Percentiles rank a stretch among this genome's conserved stretches.
Conservation (phyloP, 2,329 filamentous ascomycete genomes). For the Plenodomus biglobosus region DNA sequence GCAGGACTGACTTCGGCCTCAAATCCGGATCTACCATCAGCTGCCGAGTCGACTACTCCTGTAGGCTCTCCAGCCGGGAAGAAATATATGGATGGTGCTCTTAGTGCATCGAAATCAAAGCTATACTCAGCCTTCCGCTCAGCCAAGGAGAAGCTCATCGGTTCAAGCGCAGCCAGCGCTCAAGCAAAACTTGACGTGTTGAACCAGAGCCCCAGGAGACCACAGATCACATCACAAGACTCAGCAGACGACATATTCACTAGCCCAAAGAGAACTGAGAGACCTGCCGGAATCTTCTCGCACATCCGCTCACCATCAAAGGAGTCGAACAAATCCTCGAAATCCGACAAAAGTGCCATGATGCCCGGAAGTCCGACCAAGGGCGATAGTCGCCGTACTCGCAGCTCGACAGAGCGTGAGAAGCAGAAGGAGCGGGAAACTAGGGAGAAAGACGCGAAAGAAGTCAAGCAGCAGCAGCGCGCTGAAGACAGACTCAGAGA, state of each 20-base stretch:
- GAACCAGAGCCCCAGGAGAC: constrained; percentile 36
- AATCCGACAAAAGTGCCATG: constrained; percentile 27
- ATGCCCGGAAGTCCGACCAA: constrained; percentile 37
- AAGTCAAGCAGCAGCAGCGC: constrained; percentile 62
- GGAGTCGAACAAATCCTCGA: constrained; percentile 35
- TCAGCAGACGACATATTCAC: constrained; percentile 40
- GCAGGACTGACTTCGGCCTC: constrained; percentile 51
- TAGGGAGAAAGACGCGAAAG: constrained; percentile 58
- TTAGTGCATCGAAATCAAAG: constrained; percentile 91
- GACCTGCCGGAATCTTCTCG: constrained; percentile 36
- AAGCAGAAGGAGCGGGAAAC: constrained; percentile 61
- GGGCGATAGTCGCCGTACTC: constrained; percentile 52
- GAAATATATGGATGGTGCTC: constrained; percentile 69
- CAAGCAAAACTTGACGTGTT: constrained; percentile 60
- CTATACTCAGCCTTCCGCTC: constrained; percentile 88
- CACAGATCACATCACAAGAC: constrained; percentile 23
- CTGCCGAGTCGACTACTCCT: constrained; percentile 57
- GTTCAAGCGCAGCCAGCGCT: constrained; percentile 63
- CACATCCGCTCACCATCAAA: constrained; percentile 42
- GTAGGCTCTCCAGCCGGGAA: constrained; percentile 55
- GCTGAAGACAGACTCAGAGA: constrained; percentile 67
- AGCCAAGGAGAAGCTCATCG: constrained; percentile 82
- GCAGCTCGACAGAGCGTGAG: constrained; percentile 62
- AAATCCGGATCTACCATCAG: constrained; percentile 45
- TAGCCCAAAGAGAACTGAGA: constrained; percentile 39